These are phyloP conservation scores for Ormosia semicastrata DNA, from an alignment of 306 rosid genomes.

Conservation along the genomic window DNA sequence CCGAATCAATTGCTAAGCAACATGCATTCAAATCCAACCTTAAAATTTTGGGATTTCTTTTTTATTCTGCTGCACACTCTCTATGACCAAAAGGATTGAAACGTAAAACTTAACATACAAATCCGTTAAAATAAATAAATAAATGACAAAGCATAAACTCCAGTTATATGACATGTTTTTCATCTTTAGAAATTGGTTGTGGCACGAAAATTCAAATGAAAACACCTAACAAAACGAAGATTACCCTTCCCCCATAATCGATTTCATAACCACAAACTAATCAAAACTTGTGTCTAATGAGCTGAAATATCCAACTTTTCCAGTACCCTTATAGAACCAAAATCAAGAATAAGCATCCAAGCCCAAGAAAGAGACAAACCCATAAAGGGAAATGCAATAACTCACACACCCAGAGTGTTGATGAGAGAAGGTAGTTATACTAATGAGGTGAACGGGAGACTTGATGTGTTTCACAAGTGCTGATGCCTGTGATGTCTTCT, in stretches of 20 bases:
- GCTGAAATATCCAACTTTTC: conserved; percentile 7
- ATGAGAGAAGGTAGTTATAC: no score
- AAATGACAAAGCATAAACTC: neutral
- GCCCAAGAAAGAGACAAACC: neutral
- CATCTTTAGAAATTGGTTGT: neutral
- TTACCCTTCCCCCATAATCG: neutral
- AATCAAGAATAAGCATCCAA: neutral
- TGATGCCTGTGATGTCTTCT: conserved; percentile 82
- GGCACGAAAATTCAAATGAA: neutral
- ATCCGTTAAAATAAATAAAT: neutral
- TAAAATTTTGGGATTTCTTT: neutral
- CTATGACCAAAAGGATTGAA: neutral
- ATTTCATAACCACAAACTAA: conserved; percentile 13
- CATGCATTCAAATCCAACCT: conserved; percentile 11
- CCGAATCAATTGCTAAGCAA: neutral
- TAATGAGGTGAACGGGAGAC: conserved; percentile 69
- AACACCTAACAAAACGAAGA: neutral
- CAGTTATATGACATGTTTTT: neutral
- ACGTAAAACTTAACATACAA: neutral
- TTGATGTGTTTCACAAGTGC: conserved; percentile 77
- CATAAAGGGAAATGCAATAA: neutral
- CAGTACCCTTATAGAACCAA: neutral
- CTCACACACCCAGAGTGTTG: neutral
- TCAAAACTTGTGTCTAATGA: conserved; percentile 2
- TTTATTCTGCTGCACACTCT: neutral